A percentile compares a stretch with the other conserved stretches of the same genome.
These are phyloP conservation scores for Sechiopsis laciniata DNA, from an alignment of 306 rosid genomes.

Conservation along the genomic window DNA sequence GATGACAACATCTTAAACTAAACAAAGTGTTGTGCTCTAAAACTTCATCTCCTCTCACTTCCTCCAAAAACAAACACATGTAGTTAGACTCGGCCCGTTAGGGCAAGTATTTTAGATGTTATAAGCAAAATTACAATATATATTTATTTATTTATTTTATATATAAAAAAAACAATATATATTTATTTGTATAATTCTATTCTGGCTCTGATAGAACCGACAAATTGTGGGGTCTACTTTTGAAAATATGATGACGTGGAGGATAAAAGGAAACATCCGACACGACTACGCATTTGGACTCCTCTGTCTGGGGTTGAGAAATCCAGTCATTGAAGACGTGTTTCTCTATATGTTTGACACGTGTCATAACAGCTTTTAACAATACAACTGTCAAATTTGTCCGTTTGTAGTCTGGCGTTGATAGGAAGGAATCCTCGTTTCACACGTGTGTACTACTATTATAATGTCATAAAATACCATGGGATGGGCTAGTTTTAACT, in stretches of 20 bases:
- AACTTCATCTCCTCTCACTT: no score
- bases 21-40: no score
- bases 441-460: conserved; percentile 40
- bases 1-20: no score
- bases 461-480: background rate
- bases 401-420: background rate
- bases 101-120: no score
- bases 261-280: background rate
- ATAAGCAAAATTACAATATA: no score
- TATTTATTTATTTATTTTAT: no score
- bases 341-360: conserved; percentile 3
- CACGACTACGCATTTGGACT: background rate
- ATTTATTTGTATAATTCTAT: no score
- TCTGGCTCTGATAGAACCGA: background rate
- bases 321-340: conserved; percentile 34
- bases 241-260: conserved; percentile 29
- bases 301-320: conserved; percentile 29
- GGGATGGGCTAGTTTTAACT: background rate
- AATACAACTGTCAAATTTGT: conserved; percentile 38
- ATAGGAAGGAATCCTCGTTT: conserved; percentile 31
- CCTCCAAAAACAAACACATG: no score
- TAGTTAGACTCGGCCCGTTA: no score
- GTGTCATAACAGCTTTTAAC: background rate
- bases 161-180: no score
- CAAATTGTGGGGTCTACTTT: conserved; percentile 19